Percentiles rank a stretch among this genome's conserved stretches.
Conservation (phyloP, 2,329 filamentous ascomycete species). For the Paradendryphiella salina region DNA sequence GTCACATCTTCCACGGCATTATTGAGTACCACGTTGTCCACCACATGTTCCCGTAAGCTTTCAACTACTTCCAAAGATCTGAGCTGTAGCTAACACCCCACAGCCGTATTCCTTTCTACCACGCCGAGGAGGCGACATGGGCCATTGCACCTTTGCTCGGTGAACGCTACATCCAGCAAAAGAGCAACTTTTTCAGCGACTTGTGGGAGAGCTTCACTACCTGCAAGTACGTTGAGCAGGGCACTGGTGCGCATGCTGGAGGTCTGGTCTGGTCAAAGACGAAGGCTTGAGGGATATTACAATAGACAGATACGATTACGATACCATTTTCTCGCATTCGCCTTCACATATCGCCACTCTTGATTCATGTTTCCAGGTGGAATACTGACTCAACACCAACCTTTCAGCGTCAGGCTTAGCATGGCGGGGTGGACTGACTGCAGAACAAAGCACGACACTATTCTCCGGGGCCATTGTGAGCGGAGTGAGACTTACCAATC, state of each 20-base stretch:
- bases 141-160: slow-evolving; percentile 32
- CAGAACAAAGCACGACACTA: no score
- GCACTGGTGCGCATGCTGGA: slow-evolving; percentile 19
- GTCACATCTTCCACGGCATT: slow-evolving; percentile 68
- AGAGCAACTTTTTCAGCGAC: slow-evolving; percentile 25
- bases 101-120: slow-evolving; percentile 36
- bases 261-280: slow-evolving; percentile 21
- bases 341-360: no score
- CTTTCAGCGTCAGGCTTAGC: no score
- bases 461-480: no score
- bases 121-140: slow-evolving; percentile 32
- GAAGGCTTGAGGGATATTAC: background rate
- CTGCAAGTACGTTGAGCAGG: slow-evolving; percentile 31
- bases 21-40: slow-evolving; percentile 67
- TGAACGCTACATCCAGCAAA: slow-evolving; percentile 29
- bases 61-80: no score
- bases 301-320: background rate
- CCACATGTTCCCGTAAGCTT: slow-evolving; percentile 59
- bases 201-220: slow-evolving; percentile 30
- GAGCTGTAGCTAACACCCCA: slow-evolving; percentile 7
- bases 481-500: no score
- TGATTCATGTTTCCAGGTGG: no score
- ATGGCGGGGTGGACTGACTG: no score
- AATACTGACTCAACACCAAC: no score
- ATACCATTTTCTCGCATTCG: no score